Percentiles rank a stretch among this genome's conserved stretches.
phyloP scores from a whole-genome alignment of 2,329 filamentous ascomycete genomes.

The Aspergillus vadensis region DNA sequence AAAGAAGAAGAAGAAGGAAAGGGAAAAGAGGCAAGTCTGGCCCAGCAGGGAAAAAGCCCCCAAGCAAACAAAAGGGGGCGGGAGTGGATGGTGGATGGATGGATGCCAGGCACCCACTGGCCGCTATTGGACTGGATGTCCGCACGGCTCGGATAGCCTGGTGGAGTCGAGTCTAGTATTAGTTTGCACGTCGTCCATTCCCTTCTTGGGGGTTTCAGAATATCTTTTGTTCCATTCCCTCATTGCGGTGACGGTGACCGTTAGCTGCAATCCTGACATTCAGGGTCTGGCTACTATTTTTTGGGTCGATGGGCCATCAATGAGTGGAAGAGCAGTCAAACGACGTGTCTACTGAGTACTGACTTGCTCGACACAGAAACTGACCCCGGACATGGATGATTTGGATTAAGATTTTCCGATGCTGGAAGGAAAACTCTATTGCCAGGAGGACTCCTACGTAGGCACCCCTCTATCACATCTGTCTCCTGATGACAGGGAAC shows the following conservation, averaged over 20 bases:
- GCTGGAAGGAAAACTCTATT: neutral
- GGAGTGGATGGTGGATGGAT: neutral
- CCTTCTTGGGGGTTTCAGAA: neutral
- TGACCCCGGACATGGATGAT: neutral
- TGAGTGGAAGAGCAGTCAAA: too few relatives aligned
- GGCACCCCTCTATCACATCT: neutral
- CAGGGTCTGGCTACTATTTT: neutral
- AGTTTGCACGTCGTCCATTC: neutral
- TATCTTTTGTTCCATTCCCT: neutral
- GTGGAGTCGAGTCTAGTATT: too few relatives aligned
- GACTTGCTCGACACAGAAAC: too few relatives aligned
- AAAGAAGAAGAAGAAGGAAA: slow-evolving; percentile 12
- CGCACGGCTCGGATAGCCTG: slow-evolving; percentile 17
- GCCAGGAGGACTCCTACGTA: too few relatives aligned
- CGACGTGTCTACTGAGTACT: too few relatives aligned
- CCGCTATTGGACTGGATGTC: slow-evolving; percentile 14
- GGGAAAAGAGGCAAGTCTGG: slow-evolving; percentile 6
- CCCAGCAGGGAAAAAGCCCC: neutral
- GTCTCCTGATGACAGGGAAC: too few relatives aligned
- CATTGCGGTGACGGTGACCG: neutral
- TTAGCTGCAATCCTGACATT: neutral
- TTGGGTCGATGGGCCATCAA: too few relatives aligned
- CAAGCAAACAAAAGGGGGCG: slow-evolving; percentile 4
- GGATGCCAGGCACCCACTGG: neutral
- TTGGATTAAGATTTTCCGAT: neutral